Evolutionary conservation across 2,329 filamentous ascomycete species (phyloP), one percentile per base, ranked within the genome.

Genomic region (Claviceps digitariae): DNA sequence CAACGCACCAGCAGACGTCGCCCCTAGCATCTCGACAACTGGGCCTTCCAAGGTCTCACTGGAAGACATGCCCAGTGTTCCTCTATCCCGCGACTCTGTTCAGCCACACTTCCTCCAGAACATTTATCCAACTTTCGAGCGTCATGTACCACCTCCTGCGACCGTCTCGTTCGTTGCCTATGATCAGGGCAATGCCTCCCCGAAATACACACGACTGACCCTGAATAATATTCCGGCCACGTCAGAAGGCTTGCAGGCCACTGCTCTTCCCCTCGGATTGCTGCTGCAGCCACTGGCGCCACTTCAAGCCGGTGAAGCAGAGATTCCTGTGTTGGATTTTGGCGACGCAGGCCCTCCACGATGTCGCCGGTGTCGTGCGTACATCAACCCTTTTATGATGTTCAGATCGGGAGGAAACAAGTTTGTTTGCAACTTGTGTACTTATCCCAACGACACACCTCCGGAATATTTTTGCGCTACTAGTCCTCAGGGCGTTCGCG

Each of bases 351-450:
- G 93, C 0, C 93, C 93, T 43, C 93, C 93, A 23, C 81, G 93
- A 67, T 98, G 93, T 70, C 82, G 88, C 62, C 79, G 93, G 71
- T 98, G 93, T 73, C 81, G 93, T 65, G 86, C 91, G 15, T 98
- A 98, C 70, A 94, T 98, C 72, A 98, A 98, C 65, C 93, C 93
- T 1, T 98, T 98, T 67, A 97, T 98, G 93, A 87, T 90, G 65
- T 98, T 98, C 76, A 81, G 86, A 55, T 85, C 86, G 17, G 91
- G 91, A 40, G 93, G 93, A 54, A 95, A 91, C 72, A 95, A 95
- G 67, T 94, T 95, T 66, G 89, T 95, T 51, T 98, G 93, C 74
- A 98, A 98, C 65, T 87, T 98, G 71, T 98, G 93, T 72, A 93
- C 87, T 23, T 95, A 97, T 67, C 90, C 93, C 50, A 98, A 97